phyloP scores from a whole-genome alignment of 805 yeast species.

The Zygosaccharomyces siamensis region DNA sequence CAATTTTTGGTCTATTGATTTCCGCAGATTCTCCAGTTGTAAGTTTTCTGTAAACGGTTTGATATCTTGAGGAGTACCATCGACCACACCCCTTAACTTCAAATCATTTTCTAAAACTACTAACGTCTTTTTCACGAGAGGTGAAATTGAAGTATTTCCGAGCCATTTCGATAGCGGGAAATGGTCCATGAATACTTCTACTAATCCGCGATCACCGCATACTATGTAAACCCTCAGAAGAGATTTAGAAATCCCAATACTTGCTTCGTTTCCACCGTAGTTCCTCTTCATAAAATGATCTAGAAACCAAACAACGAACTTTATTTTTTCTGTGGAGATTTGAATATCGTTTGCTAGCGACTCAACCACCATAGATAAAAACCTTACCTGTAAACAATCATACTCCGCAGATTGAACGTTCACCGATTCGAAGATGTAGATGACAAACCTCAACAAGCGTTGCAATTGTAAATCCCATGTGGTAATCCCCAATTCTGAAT shows the following conservation, averaged over 20 bases:
- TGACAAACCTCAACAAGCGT: slow-evolving; percentile 23
- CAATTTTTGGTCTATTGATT: slow-evolving; percentile 7
- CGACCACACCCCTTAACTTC: background rate
- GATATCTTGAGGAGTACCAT: background rate
- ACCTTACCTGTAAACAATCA: slow-evolving; percentile 15
- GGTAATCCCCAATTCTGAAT: slow-evolving; percentile 18
- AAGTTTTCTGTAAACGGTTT: slow-evolving; percentile 17
- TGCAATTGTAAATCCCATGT: slow-evolving; percentile 28
- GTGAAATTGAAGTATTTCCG: background rate
- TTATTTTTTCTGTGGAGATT: slow-evolving; percentile 16
- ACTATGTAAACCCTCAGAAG: slow-evolving; percentile 24
- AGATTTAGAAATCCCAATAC: slow-evolving; percentile 17
- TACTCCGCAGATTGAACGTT: slow-evolving; percentile 5
- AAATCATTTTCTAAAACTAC: background rate
- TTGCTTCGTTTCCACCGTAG: slow-evolving; percentile 6
- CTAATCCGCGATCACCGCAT: slow-evolving; percentile 10
- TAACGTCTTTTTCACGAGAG: background rate
- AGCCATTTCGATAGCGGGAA: slow-evolving; percentile 23
- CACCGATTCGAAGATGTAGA: slow-evolving; percentile 25
- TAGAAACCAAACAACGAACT: slow-evolving; percentile 17
- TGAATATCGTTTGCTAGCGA: slow-evolving; percentile 7
- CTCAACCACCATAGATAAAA: slow-evolving; percentile 17
- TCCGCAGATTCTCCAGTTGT: slow-evolving; percentile 25
- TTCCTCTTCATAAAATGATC: slow-evolving; percentile 15
- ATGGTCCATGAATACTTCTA: slow-evolving; percentile 13